Evolutionary conservation across 2,329 filamentous ascomycete genomes (phyloP), one percentile per base, ranked within the genome.

Genomic region (Westerdykella aurantiaca): DNA sequence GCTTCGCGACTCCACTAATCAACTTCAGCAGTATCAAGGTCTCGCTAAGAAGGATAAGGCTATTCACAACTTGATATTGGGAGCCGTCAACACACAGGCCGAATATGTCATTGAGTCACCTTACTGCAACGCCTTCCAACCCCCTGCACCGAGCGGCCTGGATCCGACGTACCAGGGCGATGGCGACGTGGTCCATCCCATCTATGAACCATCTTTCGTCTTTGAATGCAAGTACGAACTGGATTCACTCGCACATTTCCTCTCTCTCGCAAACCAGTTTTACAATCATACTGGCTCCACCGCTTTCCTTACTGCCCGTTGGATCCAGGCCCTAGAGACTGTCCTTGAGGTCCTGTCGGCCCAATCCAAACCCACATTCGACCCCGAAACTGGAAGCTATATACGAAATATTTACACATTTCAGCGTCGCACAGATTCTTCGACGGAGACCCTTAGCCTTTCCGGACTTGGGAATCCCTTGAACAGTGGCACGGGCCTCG

Each of bases 201-300:
- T 76, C 0, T 97, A 95, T 62, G 89, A 97, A 60, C 85, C 85
- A 0, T 80, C 76, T 0, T 79, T 83, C 39, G 93, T 98, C 3
- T 98, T 96, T 53, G 93, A 98, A 69, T 98, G 93, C 79, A 98
- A 98, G 70, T 98, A 97, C 69, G 93, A 98, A 72, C 81, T 98
- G 17, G 93, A 98, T 69, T 96, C 90, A 7, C 76, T 98, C 0
- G 93, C 90, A 0, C 85, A 94, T 61, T 98, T 98, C 66, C 77
- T 98, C 5, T 82, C 86, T 0, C 72, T 98, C 2, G 80, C 78
- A 14, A 96, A 95, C 58, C 83, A 95, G 55, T 97, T 95, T 69
- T 78, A 93, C 69, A 80, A 85, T 33, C 78, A 87, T 60, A 94
- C 88, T 0, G 77, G 77, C 2, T 91, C 87, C 0, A 85, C 77